Percentiles rank a stretch among this genome's conserved stretches.
Evolutionary conservation across 768 basidiomycete species (phyloP).

Genomic region (Dentipellis sp.): DNA sequence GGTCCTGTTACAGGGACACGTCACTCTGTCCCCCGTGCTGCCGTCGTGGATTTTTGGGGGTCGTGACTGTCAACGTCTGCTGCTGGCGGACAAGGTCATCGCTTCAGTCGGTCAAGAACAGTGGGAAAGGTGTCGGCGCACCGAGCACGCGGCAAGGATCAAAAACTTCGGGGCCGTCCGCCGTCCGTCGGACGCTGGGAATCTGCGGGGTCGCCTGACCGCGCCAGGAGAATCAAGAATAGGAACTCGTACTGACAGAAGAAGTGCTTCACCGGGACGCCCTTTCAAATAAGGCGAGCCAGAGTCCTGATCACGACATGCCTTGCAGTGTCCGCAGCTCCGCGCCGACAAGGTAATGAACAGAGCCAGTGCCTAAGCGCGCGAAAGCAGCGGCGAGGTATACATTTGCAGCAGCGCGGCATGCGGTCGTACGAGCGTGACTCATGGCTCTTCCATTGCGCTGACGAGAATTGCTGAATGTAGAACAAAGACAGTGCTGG

Average conservation of each 20-base stretch:
- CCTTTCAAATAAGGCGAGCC: too few species aligned
- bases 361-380: too few species aligned
- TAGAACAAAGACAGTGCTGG: neutral
- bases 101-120: neutral
- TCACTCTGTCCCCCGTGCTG: neutral
- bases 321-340: too few species aligned
- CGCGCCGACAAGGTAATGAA: too few species aligned
- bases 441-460: too few species aligned
- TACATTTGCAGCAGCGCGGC: too few species aligned
- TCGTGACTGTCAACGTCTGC: neutral
- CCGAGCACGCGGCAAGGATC: neutral
- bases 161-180: neutral
- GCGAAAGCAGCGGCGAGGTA: too few species aligned
- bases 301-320: too few species aligned
- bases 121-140: neutral
- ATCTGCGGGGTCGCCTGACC: neutral
- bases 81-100: neutral
- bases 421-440: too few species aligned
- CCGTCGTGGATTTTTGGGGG: neutral
- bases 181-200: neutral
- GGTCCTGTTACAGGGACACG: neutral
- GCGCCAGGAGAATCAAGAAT: neutral
- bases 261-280: neutral
- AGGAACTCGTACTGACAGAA: neutral
- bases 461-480: neutral